Conservation (phyloP, 441 rosid species). For the Jatropha podagrica region DNA sequence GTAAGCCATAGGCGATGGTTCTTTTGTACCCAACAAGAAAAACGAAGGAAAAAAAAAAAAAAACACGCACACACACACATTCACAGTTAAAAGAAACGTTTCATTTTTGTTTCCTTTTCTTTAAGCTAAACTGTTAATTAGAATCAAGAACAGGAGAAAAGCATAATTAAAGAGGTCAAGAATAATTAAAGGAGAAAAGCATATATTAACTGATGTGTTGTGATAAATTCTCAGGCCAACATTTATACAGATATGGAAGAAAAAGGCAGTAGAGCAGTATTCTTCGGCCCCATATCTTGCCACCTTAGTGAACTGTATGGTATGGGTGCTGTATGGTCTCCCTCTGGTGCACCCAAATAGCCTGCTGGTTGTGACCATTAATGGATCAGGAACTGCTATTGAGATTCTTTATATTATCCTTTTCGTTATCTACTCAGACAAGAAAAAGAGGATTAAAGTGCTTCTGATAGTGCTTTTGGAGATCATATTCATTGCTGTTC, state of each 20-base stretch:
- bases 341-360: conserved; percentile 78
- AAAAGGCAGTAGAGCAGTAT: conserved; percentile 75
- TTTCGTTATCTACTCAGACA: conserved; percentile 48
- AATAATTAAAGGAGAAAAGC: background rate
- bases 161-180: no score
- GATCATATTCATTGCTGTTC: conserved; percentile 35
- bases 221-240: conserved; percentile 65
- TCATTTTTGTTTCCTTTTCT: no score
- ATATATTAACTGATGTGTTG: background rate
- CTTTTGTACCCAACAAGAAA: background rate
- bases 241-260: conserved; percentile 62
- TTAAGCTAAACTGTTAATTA: no score
- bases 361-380: conserved; percentile 69
- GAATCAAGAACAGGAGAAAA: no score
- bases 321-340: conserved; percentile 81
- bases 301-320: conserved; percentile 72
- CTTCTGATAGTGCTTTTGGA: conserved; percentile 33
- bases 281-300: conserved; percentile 78
- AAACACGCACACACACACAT: background rate
- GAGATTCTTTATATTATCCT: conserved; percentile 51
- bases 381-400: conserved; percentile 60
- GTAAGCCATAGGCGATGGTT: conserved; percentile 41
- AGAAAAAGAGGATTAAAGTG: conserved; percentile 38
- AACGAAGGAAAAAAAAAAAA: background rate
- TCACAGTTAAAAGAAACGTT: no score